Base-by-base conservation (phyloP, 169 alveolate species). In the Theileria annulata region DNA sequence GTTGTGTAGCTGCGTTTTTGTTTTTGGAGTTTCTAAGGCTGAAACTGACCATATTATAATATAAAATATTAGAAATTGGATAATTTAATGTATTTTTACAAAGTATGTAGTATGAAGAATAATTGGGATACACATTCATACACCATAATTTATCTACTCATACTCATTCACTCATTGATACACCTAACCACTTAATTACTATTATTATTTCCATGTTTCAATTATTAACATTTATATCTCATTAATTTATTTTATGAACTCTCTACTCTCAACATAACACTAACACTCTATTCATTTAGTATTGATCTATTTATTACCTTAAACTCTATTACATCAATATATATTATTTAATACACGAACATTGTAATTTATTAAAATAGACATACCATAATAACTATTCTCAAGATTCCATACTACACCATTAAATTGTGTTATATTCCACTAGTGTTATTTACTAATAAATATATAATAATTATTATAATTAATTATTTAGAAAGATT, bases 1-100 rank as follows among this genome's bases (percentile, higher is more conserved):
- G 67, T 54, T 81, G 82, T 27, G 88, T 81, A 21, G 88, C 85
- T 42, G 62, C 31, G 54, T 81, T 70, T 59, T 79, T 79, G 31
- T 25, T 56, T 27, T 64, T 64, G 33, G 73, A 31, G 54, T 21
- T 21, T 64, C 37, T 64, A 17, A 35, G 9, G 73, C 73, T 25
- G 73, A 31, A 35, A 35, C 73, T 64, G 56, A 64, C 49, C 73
- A 64, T 64, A 8, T 42, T 64, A 1, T 64, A 42, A 2, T 64
- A 21, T 56, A 21, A 56, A 19, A 56, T 19, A 25, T 56, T 56
- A 21, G 1, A 56, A 21, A 21, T 56, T 56, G 13, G 9, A 25
- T 56, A 21, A 56, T 25, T 56, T 21, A 21, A 13, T 56, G 66
- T 56, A 21, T 56, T 56, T 13, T 19, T 56, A 21, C 33, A 21